Conservation (phyloP, 2,329 filamentous ascomycete genomes). For the Colletotrichum falcatum region DNA sequence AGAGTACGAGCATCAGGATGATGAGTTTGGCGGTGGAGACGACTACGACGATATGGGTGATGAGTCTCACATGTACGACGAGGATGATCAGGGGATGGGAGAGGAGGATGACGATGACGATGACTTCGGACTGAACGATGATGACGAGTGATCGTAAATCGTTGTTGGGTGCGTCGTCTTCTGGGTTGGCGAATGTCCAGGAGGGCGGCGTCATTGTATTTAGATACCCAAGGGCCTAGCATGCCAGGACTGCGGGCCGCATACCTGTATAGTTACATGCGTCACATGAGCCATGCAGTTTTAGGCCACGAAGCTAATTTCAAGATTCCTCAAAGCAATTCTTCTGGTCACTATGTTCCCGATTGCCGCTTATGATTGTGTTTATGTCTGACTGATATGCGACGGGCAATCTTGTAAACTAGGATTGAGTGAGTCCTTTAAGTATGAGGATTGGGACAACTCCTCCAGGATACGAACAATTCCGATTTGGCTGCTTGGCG, state of each 20-base stretch:
- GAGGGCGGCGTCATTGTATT: slow-evolving; percentile 9
- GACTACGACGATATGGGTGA: slow-evolving; percentile 51
- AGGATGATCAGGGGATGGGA: slow-evolving; percentile 35
- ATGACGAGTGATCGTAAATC: slow-evolving; percentile 27
- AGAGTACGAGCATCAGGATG: slow-evolving; percentile 46
- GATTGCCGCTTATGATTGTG: not conserved
- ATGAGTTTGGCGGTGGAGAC: slow-evolving; percentile 49
- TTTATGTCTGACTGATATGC: not conserved
- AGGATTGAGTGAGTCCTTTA: no score
- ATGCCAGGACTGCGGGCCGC: not conserved
- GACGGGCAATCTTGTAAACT: no score
- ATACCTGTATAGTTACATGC: not conserved
- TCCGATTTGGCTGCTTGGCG: no score
- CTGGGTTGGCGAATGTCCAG: not conserved
- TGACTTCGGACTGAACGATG: slow-evolving; percentile 36
- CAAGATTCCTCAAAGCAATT: not conserved
- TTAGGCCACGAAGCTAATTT: not conserved
- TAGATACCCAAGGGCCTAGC: slow-evolving; percentile 29
- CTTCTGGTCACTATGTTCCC: not conserved
- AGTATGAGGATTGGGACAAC: no score
- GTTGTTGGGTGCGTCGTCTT: not conserved
- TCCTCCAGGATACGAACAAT: no score
- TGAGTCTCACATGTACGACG: slow-evolving; percentile 43
- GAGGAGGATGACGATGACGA: slow-evolving; percentile 36
- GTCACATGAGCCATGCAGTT: not conserved